phyloP scores from a whole-genome alignment of 768 basidiomycete species.

The Suillus spraguei region DNA sequence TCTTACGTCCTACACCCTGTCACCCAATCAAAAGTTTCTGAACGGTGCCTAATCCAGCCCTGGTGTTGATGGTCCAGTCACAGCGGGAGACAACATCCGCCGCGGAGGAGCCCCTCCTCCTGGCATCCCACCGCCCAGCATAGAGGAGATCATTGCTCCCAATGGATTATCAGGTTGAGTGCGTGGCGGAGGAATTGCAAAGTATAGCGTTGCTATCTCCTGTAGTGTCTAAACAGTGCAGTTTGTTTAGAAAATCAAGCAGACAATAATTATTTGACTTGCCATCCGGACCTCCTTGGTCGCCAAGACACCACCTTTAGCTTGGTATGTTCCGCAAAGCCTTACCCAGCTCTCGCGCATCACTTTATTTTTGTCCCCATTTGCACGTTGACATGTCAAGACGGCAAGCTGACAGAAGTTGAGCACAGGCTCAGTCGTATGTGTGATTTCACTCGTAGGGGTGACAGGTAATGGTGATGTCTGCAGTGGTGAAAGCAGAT shows the following conservation, averaged over 20 bases:
- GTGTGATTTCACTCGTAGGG: slow-evolving; percentile 59
- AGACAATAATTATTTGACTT: slow-evolving; percentile 25
- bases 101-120: slow-evolving; percentile 27
- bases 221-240: slow-evolving; percentile 52
- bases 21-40: slow-evolving; percentile 9
- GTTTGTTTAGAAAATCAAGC: not conserved
- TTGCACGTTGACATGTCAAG: slow-evolving; percentile 83
- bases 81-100: slow-evolving; percentile 31
- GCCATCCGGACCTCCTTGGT: slow-evolving; percentile 66
- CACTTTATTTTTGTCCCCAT: slow-evolving; percentile 75
- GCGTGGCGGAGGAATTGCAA: slow-evolving; percentile 83
- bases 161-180: slow-evolving; percentile 75
- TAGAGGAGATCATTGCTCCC: slow-evolving; percentile 84
- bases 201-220: slow-evolving; percentile 77
- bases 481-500: slow-evolving; percentile 42
- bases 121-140: slow-evolving; percentile 75
- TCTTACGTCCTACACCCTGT: not conserved
- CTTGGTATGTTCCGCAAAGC: slow-evolving; percentile 82
- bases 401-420: slow-evolving; percentile 94
- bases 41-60: slow-evolving; percentile 27
- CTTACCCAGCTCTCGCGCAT: slow-evolving; percentile 85
- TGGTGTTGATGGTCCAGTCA: slow-evolving; percentile 25
- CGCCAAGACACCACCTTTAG: slow-evolving; percentile 63
- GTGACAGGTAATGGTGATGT: slow-evolving; percentile 47
- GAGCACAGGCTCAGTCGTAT: slow-evolving; percentile 74